Percentiles rank a stretch among this genome's conserved stretches.
phyloP scores from a whole-genome alignment of 2,329 filamentous ascomycete genomes.

The Didymella lethalis region DNA sequence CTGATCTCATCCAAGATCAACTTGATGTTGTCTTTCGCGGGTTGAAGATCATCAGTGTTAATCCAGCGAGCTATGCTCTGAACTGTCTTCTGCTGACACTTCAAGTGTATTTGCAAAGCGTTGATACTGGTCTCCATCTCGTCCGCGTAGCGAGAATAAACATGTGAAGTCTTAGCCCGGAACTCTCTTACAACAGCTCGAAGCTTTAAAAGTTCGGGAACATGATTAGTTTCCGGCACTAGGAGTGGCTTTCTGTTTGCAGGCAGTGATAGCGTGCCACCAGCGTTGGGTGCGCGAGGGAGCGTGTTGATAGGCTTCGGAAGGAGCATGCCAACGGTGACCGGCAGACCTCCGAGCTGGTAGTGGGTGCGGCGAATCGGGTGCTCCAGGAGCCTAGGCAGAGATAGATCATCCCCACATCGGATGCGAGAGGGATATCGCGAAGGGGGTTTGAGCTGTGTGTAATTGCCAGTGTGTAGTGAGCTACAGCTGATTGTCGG shows the following conservation, averaged over 20 bases:
- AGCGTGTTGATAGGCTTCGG: neutral
- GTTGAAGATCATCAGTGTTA: conserved; percentile 13
- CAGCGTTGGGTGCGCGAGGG: neutral
- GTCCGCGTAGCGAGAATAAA: conserved; percentile 52
- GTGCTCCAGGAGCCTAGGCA: conserved; percentile 1
- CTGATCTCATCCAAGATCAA: conserved; percentile 19
- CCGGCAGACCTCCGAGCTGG: neutral
- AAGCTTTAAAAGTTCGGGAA: conserved; percentile 17
- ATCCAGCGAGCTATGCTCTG: conserved; percentile 3
- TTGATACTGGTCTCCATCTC: conserved; percentile 49
- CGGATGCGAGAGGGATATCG: conserved; percentile 4
- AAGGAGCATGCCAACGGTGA: neutral
- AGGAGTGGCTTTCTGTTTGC: neutral
- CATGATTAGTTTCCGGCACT: neutral
- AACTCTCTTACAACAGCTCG: conserved; percentile 24
- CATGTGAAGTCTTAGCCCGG: conserved; percentile 35
- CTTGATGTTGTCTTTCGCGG: conserved; percentile 28
- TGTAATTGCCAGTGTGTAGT: neutral
- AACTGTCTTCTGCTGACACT: neutral
- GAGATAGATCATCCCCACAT: neutral
- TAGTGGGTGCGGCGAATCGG: neutral
- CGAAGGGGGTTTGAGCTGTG: neutral
- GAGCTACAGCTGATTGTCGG: neutral
- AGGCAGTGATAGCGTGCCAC: neutral
- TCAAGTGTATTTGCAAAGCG: conserved; percentile 33